Evolutionary conservation across 768 basidiomycete genomes (phyloP), one percentile per base, ranked within the genome.

Genomic region (Termitomyces sp.): DNA sequence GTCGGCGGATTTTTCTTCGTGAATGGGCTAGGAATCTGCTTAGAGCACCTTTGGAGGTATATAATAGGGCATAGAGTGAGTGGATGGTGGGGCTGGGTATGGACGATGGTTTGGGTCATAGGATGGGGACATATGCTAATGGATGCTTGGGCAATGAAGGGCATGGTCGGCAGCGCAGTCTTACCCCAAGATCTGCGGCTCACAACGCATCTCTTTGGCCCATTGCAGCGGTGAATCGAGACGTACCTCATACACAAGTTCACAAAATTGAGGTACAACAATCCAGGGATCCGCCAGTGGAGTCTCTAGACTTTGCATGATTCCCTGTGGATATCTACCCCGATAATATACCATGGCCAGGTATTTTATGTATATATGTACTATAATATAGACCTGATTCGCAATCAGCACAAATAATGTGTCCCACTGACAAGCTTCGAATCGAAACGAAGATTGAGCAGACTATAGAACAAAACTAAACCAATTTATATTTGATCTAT

Each of bases 1-100:
- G 70, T 83, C 6, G 68, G 71, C 1, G 80, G 78, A 1, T 86
- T 81, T 66, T 89, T 87, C 65, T 41, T 87, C 47, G 67, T 83
- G 65, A 83, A 80, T 60, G 85, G 79, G 12, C 62, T 83, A 1
- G 84, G 83, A 1, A 61, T 82, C 8, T 51, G 80, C 1, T 45
- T 83, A 33, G 87, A 89, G 67, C 62, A 68, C 22, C 54, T 66
- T 9, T 88, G 76, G 77, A 77, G 71, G 60, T 62, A 57, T 1
- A 47, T 65, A 2, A 81, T 78, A 0, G 80, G 84, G n/a, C 64
- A 58, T 44, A 73, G 72, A 39, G 80, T 84, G 5, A 66, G 69
- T 41, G 88, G 86, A 4, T 52, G 71, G 54, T 4, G 65, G 0
- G 86, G 87, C 4, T 72, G 75, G 68, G 29, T 79, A 16, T 90